Base-by-base conservation (phyloP, 2,329 filamentous ascomycete genomes). In the Beauveria sp. region DNA sequence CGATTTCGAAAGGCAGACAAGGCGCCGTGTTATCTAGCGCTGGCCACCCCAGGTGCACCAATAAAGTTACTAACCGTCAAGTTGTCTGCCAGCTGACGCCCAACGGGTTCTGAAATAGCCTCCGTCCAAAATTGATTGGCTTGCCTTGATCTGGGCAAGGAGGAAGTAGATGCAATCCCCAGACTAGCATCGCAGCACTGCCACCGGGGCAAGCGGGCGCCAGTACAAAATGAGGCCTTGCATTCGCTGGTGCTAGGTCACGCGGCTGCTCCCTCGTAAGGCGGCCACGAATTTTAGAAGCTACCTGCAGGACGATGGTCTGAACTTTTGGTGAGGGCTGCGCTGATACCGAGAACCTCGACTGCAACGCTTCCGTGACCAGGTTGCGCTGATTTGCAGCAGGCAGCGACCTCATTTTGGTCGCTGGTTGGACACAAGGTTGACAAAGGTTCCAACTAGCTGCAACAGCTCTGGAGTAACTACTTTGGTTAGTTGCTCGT, bases 141-240 rank as follows among this genome's bases (percentile, higher is more conserved):
- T n/a, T 20, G 26, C 16, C 18, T 8, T 6, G 12, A 38, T 20
- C 12, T 46, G 5, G 26, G 42, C 8, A 57, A 30, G 20, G 38
- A 43, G 3, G 2, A 47, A 43, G 3, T 38, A 38, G 34, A 47
- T 47, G 54, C 28, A 38, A 24, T 38, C 43, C 54, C 43, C 54
- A 57, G 43, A 38, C 54, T 40, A 57, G 28, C 54, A 57, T 40
- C 54, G 24, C 53, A 46, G 46, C 42, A 56, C 53, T 56, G 53
- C 53, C 42, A 6, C 5, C 34, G 34, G 34, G 14, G 34, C 34
- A 20, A 18, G 40, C n/a, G 24, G 40, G 53, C 10, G 42, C 42
- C 53, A 46, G 24, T 5, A 12, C 18, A 56, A 14, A 22, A 34
- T 16, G 16, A 46, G 18, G n/a, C 38, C 24, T 34, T 10, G 22